Conservation (phyloP, 1,284 basidiomycete species). For the Volvariella volvacea region DNA sequence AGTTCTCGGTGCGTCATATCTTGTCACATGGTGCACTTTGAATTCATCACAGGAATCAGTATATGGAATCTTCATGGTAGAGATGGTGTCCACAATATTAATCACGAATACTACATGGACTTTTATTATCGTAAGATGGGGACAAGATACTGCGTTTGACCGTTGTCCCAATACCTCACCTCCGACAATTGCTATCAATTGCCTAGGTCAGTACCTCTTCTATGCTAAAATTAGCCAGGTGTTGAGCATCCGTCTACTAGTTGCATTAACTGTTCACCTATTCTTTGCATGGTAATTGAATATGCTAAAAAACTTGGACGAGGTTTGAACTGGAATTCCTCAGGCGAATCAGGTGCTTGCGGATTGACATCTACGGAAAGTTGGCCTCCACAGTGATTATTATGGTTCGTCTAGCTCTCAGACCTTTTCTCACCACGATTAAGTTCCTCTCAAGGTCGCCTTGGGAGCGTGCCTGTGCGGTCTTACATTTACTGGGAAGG, state of each 20-base stretch:
- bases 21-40: background rate
- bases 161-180: constrained; percentile 15
- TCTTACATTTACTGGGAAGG: background rate
- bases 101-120: constrained; percentile 16
- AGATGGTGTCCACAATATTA: constrained; percentile 15
- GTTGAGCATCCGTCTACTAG: constrained; percentile 4
- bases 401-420: background rate
- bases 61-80: constrained; percentile 12
- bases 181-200: constrained; percentile 13
- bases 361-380: background rate
- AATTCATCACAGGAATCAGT: constrained; percentile 6
- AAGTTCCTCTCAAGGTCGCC: background rate
- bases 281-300: constrained; percentile 14
- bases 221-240: background rate
- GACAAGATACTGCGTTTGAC: constrained; percentile 8
- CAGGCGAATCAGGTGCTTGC: constrained; percentile 7
- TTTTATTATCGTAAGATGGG: constrained; percentile 15
- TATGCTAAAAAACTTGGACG: background rate
- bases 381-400: background rate
- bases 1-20: constrained; percentile 1
- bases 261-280: constrained; percentile 12
- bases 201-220: constrained; percentile 11
- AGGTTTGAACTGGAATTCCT: background rate
- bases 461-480: background rate
- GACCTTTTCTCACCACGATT: background rate